Evolutionary conservation across 306 rosid species (phyloP), one percentile per base, ranked within the genome.

Genomic region (Sphenostylis stenocarpa): DNA sequence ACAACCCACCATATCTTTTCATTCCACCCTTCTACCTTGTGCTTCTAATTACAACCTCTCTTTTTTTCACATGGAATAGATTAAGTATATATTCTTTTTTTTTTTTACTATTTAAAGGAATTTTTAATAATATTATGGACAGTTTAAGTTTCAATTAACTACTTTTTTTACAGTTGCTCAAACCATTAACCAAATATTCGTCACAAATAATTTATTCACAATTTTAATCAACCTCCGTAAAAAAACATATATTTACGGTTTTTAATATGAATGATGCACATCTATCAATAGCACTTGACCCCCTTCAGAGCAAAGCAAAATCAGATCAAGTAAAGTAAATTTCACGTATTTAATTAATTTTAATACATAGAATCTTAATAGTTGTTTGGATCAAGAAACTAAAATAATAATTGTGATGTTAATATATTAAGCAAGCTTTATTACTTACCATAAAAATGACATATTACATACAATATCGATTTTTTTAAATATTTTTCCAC

Each of bases 1-100:
- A 52, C 60, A 7, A 56, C 77, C 86, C 84, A 77, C 87, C 68
- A 31, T 72, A 38, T 39, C 63, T 67, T 76, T 75, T 34, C 83
- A 14, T 75, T 60, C 70, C 80, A 44, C 67, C 63, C 75, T 8
- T 49, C 71, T 71, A 4, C 1, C 1, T 9, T 34, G 1, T 16
- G 39, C 14, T 39, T 24, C 16, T 38, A 24, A 6, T 56, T 13
- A 43, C 44, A 10, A 39, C 44, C 44, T 51, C 31, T 57, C 24
- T 29, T 20, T 53, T 20, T 16, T 26, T n/a, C n/a, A 2, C 2
- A 26, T 26, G 28, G 34, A 31, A 31, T 1, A 31, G 2, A 31
- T 31, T 31, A 3, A 31, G 3, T 31, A 31, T 31, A 31, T 31
- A 31, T 31, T 31, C 34, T n/a, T n/a, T n/a, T n/a, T n/a, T n/a